Conservation (phyloP, 345 rosid genomes). For the Brassica nigra region DNA sequence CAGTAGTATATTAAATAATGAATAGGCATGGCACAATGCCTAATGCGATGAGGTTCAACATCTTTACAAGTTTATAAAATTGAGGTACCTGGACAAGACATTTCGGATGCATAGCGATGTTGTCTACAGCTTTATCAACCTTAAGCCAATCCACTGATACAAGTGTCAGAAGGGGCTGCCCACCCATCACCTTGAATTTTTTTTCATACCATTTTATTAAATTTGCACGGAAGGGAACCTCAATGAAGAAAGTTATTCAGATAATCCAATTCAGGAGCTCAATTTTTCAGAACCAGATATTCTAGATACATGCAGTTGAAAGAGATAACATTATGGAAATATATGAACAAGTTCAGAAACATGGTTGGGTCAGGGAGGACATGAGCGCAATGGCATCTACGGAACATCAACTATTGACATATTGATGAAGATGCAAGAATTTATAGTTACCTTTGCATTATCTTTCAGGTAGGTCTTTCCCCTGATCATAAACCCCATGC, state of each 20-base stretch:
- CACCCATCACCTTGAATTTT: constrained; percentile 76
- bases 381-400: not conserved
- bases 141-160: constrained; percentile 91
- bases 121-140: constrained; percentile 67
- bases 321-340: constrained; percentile 2
- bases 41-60: not conserved
- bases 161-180: constrained; percentile 87
- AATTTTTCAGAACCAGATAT: constrained; percentile 6
- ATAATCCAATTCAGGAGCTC: constrained; percentile 5
- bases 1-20: not conserved
- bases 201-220: not conserved
- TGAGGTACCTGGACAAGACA: constrained; percentile 80
- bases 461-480: constrained; percentile 92
- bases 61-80: not conserved
- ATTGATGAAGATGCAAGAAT: constrained; percentile 11
- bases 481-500: constrained; percentile 87
- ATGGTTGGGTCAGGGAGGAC: constrained; percentile 1
- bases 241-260: not conserved
- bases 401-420: constrained; percentile 14
- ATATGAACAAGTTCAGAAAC: constrained; percentile 6
- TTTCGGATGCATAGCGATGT: constrained; percentile 75
- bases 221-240: not conserved
- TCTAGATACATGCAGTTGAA: constrained; percentile 1
- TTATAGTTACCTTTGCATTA: constrained; percentile 61
- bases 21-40: constrained; percentile 1